phyloP scores from a whole-genome alignment of 2,329 filamentous ascomycete species.

The Trichoderma pleuroti region DNA sequence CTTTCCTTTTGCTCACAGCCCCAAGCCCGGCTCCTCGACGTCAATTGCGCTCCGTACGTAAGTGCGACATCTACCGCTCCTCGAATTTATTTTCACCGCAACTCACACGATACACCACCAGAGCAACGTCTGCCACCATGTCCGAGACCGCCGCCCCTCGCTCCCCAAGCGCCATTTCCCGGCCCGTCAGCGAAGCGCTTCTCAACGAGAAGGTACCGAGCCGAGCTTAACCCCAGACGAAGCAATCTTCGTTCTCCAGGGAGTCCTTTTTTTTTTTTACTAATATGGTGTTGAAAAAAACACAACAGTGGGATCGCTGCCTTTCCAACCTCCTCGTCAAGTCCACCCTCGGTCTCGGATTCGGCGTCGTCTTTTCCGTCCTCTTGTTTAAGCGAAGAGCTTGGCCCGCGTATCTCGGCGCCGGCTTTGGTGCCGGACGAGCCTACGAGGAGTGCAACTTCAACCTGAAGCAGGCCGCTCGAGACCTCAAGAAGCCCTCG shows the following conservation, averaged over 20 bases:
- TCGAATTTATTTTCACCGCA: not conserved
- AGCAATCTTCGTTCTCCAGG: constrained; percentile 23
- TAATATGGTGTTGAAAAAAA: not conserved
- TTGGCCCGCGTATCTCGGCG: constrained; percentile 93
- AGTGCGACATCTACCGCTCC: not conserved
- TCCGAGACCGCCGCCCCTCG: constrained; percentile 49
- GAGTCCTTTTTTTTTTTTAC: not conserved
- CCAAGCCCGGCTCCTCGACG: constrained; percentile 15
- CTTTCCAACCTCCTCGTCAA: constrained; percentile 97
- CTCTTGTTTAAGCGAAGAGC: constrained; percentile 96
- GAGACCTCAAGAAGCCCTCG: constrained; percentile 52
- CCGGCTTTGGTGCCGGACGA: constrained; percentile 91
- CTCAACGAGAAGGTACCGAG: constrained; percentile 92
- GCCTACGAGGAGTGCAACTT: constrained; percentile 98
- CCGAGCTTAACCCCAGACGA: constrained; percentile 1
- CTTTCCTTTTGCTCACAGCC: constrained; percentile 26
- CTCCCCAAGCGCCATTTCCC: constrained; percentile 62
- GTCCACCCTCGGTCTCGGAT: constrained; percentile 90
- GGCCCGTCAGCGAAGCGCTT: constrained; percentile 94
- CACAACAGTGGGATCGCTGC: constrained; percentile 90
- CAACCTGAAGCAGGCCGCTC: constrained; percentile 61
- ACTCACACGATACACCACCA: not conserved
- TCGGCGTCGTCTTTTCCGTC: constrained; percentile 97
- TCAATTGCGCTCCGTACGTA: constrained; percentile 23
- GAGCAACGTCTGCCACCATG: constrained; percentile 40